A percentile compares a stretch with the other conserved stretches of the same genome.
Conservation (phyloP, 2,329 filamentous ascomycete genomes). For the Aspergillus versicolor region DNA sequence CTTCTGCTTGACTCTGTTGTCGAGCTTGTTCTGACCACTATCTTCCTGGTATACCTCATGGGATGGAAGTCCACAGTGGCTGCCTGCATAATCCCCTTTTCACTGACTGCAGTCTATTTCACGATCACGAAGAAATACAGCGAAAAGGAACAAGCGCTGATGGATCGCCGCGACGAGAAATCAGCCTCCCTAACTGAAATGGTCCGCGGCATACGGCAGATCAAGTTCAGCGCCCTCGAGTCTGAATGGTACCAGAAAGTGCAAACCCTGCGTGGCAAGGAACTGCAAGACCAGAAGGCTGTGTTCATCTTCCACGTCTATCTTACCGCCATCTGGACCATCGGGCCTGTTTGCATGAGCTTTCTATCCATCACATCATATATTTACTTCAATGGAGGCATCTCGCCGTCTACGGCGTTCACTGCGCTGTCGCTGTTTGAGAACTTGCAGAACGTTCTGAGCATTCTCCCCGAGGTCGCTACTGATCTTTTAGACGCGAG, state of each 20-base stretch:
- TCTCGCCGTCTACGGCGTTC: slow-evolving; percentile 73
- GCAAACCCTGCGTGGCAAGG: slow-evolving; percentile 60
- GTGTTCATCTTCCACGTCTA: slow-evolving; percentile 64
- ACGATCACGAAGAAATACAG: slow-evolving; percentile 65
- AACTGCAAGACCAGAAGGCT: slow-evolving; percentile 64
- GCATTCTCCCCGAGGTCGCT: slow-evolving; percentile 68
- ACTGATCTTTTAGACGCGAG: slow-evolving; percentile 67
- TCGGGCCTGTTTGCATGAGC: slow-evolving; percentile 69
- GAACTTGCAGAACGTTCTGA: slow-evolving; percentile 65
- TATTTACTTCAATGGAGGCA: slow-evolving; percentile 57
- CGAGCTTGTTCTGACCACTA: slow-evolving; percentile 64
- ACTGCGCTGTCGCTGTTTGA: slow-evolving; percentile 73
- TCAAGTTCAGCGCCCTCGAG: slow-evolving; percentile 78
- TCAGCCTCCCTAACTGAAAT: slow-evolving; percentile 73
- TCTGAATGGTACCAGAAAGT: slow-evolving; percentile 72
- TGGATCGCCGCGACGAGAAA: slow-evolving; percentile 74
- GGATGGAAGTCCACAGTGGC: slow-evolving; percentile 68
- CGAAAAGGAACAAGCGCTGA: slow-evolving; percentile 64
- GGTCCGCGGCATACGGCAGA: slow-evolving; percentile 74
- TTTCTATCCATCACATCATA: slow-evolving; percentile 68
- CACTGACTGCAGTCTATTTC: slow-evolving; percentile 67
- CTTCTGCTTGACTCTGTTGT: slow-evolving; percentile 62
- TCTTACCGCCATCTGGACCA: slow-evolving; percentile 66
- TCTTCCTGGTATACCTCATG: slow-evolving; percentile 65
- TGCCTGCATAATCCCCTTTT: slow-evolving; percentile 62